Conservation (phyloP, 129 eudicot species). For the Deinandra increscens region DNA sequence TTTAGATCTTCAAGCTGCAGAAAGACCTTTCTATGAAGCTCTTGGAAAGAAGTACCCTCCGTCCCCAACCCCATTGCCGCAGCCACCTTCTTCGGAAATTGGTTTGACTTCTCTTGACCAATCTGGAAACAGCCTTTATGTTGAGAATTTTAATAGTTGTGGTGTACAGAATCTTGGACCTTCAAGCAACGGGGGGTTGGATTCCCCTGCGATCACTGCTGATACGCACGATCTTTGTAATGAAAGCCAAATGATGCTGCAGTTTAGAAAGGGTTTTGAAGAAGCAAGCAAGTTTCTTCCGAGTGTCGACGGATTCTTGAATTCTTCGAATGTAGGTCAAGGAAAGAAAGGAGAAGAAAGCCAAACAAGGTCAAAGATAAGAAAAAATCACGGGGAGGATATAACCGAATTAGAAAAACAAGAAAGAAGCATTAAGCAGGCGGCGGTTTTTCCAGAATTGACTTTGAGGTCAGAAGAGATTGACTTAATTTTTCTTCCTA, state of each 20-base stretch:
- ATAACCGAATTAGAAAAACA: conserved; percentile 37
- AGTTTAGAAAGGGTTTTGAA: conserved; percentile 68
- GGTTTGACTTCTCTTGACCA: conserved; percentile 35
- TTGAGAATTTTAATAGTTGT: conserved; percentile 18
- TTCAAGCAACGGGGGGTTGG: conserved; percentile 38
- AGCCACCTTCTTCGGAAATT: conserved; percentile 20
- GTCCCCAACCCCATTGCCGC: conserved; percentile 47
- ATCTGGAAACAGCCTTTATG: conserved; percentile 19
- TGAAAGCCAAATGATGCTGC: conserved; percentile 54
- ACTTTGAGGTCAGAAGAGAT: conserved; percentile 58
- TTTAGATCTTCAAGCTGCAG: conserved; percentile 68
- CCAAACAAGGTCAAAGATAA: conserved; percentile 36
- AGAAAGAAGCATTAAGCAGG: conserved; percentile 62
- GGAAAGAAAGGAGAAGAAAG: conserved; percentile 12
- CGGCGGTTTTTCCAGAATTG: conserved; percentile 57
- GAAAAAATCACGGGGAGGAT: conserved; percentile 44
- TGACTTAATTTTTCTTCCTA: conserved; percentile 59
- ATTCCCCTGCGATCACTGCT: conserved; percentile 56
- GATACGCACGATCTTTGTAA: conserved; percentile 39
- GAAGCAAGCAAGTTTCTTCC: conserved; percentile 80
- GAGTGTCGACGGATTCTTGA: conserved; percentile 30
- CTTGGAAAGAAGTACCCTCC: conserved; percentile 64
- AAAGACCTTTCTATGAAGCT: conserved; percentile 63
- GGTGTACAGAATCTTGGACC: conserved; percentile 38
- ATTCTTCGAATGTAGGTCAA: conserved; percentile 27